These are phyloP conservation scores for Jackrogersella minutella DNA, from an alignment of 495 filamentous ascomycete species.

Conservation along the genomic window DNA sequence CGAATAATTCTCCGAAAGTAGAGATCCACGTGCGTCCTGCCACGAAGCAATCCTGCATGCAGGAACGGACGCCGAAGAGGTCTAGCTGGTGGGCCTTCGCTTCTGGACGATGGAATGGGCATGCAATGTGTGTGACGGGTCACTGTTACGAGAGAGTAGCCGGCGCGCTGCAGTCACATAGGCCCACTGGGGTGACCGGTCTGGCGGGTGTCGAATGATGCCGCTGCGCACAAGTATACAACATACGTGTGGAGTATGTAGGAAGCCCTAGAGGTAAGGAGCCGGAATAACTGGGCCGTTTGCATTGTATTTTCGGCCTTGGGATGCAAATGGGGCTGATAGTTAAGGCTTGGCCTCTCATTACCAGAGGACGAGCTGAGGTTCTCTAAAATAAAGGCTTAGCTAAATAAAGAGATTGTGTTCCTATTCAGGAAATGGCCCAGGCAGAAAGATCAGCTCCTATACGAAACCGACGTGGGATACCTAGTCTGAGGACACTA, in stretches of 20 bases:
- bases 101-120: not conserved
- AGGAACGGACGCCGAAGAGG: constrained; percentile 20
- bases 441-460: too few species aligned
- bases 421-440: too few species aligned
- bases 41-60: constrained; percentile 23
- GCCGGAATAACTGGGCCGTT: too few species aligned
- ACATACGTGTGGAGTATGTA: not conserved
- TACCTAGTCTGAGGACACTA: too few species aligned
- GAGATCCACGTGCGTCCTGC: constrained; percentile 5
- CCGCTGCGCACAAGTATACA: not conserved
- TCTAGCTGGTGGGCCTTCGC: not conserved
- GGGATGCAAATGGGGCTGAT: not conserved
- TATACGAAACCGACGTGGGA: too few species aligned
- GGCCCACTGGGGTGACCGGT: constrained; percentile 2
- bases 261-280: not conserved
- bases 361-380: too few species aligned
- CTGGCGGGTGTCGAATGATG: constrained; percentile 11
- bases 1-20: constrained; percentile 1
- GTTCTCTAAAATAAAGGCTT: too few species aligned
- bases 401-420: too few species aligned
- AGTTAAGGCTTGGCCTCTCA: too few species aligned
- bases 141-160: constrained; percentile 14
- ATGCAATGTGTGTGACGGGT: constrained; percentile 20
- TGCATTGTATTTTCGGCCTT: too few species aligned
- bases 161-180: not conserved